Conservation (phyloP, 2,329 filamentous ascomycete species). For the Hypoxylon sp. region DNA sequence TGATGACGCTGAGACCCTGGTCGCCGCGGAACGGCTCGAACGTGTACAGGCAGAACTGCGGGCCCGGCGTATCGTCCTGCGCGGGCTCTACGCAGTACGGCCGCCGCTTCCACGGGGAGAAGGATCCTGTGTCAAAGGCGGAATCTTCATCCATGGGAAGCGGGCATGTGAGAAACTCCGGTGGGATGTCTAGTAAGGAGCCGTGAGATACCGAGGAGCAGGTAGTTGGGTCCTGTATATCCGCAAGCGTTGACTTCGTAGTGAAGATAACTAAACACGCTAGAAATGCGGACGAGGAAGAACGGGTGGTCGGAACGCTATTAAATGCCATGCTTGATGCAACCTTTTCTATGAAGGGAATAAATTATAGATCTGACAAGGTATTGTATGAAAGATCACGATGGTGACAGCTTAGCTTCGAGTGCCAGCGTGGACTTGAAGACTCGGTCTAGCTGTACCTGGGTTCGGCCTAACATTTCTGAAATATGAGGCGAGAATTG, state of each 20-base stretch:
- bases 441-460: neutral
- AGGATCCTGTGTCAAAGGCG: conserved; percentile 27
- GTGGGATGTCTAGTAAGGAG: neutral
- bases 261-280: neutral
- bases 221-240: conserved; percentile 8
- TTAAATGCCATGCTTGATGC: conserved; percentile 4
- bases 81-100: conserved; percentile 37
- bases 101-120: conserved; percentile 33
- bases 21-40: conserved; percentile 37
- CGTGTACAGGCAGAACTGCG: conserved; percentile 35
- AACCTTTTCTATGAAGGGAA: neutral
- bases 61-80: conserved; percentile 16
- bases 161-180: conserved; percentile 19
- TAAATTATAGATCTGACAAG: neutral
- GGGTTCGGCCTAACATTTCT: neutral
- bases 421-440: neutral
- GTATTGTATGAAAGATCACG: neutral
- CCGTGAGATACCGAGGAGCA: conserved; percentile 11
- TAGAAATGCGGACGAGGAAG: conserved; percentile 1
- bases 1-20: conserved; percentile 28
- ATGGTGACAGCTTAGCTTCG: neutral
- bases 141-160: conserved; percentile 34
- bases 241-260: neutral
- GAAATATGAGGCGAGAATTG: conserved; percentile 11
- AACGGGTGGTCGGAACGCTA: neutral